phyloP scores from a whole-genome alignment of 768 basidiomycete genomes.

The Rubroboletus pulcherrimus region DNA sequence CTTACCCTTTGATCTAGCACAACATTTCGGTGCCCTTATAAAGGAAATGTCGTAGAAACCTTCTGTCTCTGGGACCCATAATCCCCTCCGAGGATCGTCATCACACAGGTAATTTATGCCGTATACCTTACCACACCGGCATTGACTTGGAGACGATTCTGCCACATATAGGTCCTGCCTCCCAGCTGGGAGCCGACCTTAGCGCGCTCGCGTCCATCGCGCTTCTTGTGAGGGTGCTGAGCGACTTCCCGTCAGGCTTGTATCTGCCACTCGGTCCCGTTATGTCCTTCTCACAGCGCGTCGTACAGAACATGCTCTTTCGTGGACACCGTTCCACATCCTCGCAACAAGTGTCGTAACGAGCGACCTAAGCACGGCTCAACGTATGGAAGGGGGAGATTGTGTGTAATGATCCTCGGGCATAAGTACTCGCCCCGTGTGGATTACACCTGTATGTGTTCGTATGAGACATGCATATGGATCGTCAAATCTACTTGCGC shows the following conservation, averaged over 20 bases:
- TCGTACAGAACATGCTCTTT: conserved; percentile 27
- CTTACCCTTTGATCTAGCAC: conserved; percentile 22
- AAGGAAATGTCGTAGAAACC: conserved; percentile 20
- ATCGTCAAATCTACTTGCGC: conserved; percentile 3
- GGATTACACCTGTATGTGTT: conserved; percentile 6
- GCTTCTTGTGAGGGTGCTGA: conserved; percentile 65
- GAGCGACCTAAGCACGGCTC: conserved; percentile 70
- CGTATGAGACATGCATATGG: conserved; percentile 13
- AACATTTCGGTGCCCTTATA: conserved; percentile 27
- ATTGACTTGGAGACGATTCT: conserved; percentile 10
- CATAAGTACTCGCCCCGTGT: conserved; percentile 7
- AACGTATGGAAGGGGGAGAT: conserved; percentile 54
- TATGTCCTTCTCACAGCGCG: conserved; percentile 10
- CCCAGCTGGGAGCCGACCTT: conserved; percentile 44
- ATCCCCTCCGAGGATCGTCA: conserved; percentile 29
- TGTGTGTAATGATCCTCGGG: conserved; percentile 18
- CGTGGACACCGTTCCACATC: conserved; percentile 59
- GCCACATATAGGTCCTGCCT: conserved; percentile 32
- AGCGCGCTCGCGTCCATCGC: conserved; percentile 67
- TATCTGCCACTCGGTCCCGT: conserved; percentile 3
- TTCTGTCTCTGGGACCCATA: conserved; percentile 31
- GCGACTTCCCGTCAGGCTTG: conserved; percentile 52
- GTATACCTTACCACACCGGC: conserved; percentile 9
- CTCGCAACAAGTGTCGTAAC: conserved; percentile 71
- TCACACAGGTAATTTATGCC: conserved; percentile 30